Evolutionary conservation across 768 basidiomycete genomes (phyloP), one percentile per base, ranked within the genome.

Genomic region (Mycena latifolia): DNA sequence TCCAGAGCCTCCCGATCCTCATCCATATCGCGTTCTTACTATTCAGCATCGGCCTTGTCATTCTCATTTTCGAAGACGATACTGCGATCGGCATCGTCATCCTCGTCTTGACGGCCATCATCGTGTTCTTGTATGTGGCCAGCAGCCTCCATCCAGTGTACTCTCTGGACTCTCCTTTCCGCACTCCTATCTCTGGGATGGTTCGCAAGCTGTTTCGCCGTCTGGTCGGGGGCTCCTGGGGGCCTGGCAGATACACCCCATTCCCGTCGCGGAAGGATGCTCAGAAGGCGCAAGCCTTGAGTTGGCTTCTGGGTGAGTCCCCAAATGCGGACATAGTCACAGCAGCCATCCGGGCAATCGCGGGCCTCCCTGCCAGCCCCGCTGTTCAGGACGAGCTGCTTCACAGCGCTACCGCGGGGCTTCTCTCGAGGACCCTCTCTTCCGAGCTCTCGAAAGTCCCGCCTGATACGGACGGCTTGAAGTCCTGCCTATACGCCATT

Each of bases 201-300:
- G n/a, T n/a, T n/a, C n/a, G n/a, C n/a, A n/a, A n/a, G n/a, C 9
- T 51, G 33, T 4, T 60, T 18, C 58, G 33, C 11, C 29, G 20
- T 2, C 7, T 52, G 5, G 10, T 12, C 5, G 4, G n/a, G 4
- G 48, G 48, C 18, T 28, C 28, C 2, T 50, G 48, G 48, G 29
- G 33, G 9, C 28, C 9, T 4, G 51, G n/a, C 5, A 22, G 22
- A 17, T n/a, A 22, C 12, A 4, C 37, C 5, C 10, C 9, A 25
- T 61, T 61, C 27, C 51, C 60, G 18, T 43, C 25, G 0, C 2
- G 15, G 9, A 17, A 25, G 27, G 51, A 53, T 17, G 50, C 51
- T 25, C 60, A 61, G 24, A 61, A 61, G 17, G 60, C 51, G 12
- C 29, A 24, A 9, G 60, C 60, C 2, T 28, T 61, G 29, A 24